Conservation (phyloP, 176 grass and related monocot genomes). For the Raddia guianensis region DNA sequence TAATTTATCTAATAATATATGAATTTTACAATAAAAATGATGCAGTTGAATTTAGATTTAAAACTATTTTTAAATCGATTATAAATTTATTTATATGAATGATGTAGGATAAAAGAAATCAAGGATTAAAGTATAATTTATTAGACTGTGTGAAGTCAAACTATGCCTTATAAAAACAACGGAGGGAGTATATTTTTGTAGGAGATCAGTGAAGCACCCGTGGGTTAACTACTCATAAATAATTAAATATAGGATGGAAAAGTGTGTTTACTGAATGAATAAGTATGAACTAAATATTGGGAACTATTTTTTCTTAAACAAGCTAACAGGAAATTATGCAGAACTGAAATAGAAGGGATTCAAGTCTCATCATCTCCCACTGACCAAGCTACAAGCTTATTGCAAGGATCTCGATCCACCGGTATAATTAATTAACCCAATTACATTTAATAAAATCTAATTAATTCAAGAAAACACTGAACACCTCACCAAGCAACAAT, state of each 20-base stretch:
- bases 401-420: slow-evolving; percentile 19
- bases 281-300: neutral
- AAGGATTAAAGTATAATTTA: no score
- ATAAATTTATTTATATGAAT: no score
- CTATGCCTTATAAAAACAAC: no score
- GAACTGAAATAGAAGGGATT: slow-evolving; percentile 6
- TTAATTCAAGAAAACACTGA: slow-evolving; percentile 26
- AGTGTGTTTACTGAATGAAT: neutral
- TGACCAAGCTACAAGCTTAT: slow-evolving; percentile 24
- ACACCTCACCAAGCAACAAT: neutral
- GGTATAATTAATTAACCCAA: slow-evolving; percentile 43
- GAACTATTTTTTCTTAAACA: neutral
- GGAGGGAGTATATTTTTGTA: no score
- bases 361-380: slow-evolving; percentile 25
- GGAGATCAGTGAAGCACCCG: no score
- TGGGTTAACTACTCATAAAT: neutral
- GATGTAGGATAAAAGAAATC: no score
- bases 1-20: no score
- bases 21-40: no score
- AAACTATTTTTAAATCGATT: no score
- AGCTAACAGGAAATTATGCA: neutral
- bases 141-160: no score
- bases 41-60: no score
- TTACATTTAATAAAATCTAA: slow-evolving; percentile 33
- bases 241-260: neutral